Conservation (phyloP, 345 rosid genomes). For the Citrus sinensis region DVS_A1.0 CM039162.1:28696001-28696500, state of each 20-base stretch:
- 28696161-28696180: slow-evolving; percentile 45
- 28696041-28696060: slow-evolving; percentile 74
- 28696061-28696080: slow-evolving; percentile 69
- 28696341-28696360: background rate
- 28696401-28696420: background rate
- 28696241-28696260: slow-evolving; percentile 82
- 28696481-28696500: background rate
- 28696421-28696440: background rate
- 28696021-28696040: slow-evolving; percentile 80
- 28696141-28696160: slow-evolving; percentile 62
- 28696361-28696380: background rate
- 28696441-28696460: background rate
- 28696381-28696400: background rate
- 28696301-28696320: background rate
- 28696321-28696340: background rate
- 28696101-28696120: slow-evolving; percentile 66
- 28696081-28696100: slow-evolving; percentile 98
- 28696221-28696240: slow-evolving; percentile 97
- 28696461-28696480: background rate
- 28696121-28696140: slow-evolving; percentile 65
- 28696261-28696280: slow-evolving; percentile 60
- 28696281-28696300: slow-evolving; percentile 48
- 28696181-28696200: slow-evolving; percentile 42
- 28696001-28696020: slow-evolving; percentile 6
- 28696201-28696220: slow-evolving; percentile 77